Conservation (phyloP, 1,284 basidiomycete species). For the Afroboletus lepidellus region DNA sequence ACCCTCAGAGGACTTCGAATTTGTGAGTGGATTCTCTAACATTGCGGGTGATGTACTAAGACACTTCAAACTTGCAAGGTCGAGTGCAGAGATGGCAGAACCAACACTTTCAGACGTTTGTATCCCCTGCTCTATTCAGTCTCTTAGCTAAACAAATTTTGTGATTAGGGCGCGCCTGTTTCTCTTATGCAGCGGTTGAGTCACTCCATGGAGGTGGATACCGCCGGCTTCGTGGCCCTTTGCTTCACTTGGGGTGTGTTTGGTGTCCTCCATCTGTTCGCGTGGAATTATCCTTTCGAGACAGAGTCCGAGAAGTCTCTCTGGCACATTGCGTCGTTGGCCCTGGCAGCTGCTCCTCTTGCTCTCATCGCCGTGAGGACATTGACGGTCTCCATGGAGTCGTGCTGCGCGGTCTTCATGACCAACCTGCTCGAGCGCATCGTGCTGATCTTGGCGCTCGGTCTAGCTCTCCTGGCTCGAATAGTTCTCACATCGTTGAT, state of each 20-base stretch:
- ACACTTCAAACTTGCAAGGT: neutral
- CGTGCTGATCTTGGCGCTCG: neutral
- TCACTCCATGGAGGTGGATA: neutral
- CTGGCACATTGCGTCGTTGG: neutral
- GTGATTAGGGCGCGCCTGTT: neutral
- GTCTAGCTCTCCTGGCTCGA: neutral
- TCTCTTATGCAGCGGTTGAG: neutral
- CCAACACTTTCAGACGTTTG: neutral
- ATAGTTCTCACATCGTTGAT: neutral
- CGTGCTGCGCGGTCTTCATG: neutral
- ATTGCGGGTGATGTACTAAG: neutral
- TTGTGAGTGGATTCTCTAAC: neutral
- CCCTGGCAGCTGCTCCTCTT: neutral
- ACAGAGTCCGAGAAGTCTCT: neutral
- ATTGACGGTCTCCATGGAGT: neutral
- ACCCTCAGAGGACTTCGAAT: too few relatives aligned
- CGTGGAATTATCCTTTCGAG: constrained; percentile 1
- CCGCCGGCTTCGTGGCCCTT: neutral
- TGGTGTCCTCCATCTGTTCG: neutral
- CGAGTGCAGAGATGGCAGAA: neutral
- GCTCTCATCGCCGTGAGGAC: neutral
- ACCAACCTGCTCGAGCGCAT: neutral
- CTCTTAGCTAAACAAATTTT: neutral
- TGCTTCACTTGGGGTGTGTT: neutral
- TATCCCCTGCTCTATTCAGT: neutral